phyloP scores from a whole-genome alignment of 805 yeast species.

The Sungouiozyma intestinalis region DNA sequence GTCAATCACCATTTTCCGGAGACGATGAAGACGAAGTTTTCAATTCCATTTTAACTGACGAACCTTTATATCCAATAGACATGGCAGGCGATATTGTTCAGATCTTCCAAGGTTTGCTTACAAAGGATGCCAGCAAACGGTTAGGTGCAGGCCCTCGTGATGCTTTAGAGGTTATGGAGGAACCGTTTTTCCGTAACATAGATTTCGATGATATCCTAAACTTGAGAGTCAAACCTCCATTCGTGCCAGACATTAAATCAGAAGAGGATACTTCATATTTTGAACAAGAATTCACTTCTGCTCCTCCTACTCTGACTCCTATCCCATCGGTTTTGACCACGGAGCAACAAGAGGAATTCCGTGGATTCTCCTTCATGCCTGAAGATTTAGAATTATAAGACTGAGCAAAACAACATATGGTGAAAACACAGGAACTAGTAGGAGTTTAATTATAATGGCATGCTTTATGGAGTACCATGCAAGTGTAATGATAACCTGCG shows the following conservation, averaged over 20 bases:
- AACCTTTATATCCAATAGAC: slow-evolving; percentile 90
- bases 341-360: slow-evolving; percentile 88
- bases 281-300: slow-evolving; percentile 90
- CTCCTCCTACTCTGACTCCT: slow-evolving; percentile 90
- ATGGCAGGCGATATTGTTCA: slow-evolving; percentile 97
- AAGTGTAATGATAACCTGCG: no score
- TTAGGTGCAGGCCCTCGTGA: slow-evolving; percentile 82
- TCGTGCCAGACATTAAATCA: slow-evolving; percentile 72
- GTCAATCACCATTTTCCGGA: slow-evolving; percentile 96
- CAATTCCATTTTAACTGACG: slow-evolving; percentile 92
- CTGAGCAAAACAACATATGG: background rate
- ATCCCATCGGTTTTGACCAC: slow-evolving; percentile 80
- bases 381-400: slow-evolving; percentile 38
- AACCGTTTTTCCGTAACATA: slow-evolving; percentile 84
- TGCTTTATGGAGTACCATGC: no score
- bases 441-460: no score
- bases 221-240: slow-evolving; percentile 75
- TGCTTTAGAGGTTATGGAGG: slow-evolving; percentile 90
- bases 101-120: slow-evolving; percentile 78
- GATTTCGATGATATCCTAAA: slow-evolving; percentile 77
- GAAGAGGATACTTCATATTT: slow-evolving; percentile 89
- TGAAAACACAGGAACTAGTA: no score
- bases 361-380: slow-evolving; percentile 87
- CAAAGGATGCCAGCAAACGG: slow-evolving; percentile 78
- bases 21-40: slow-evolving; percentile 95